phyloP scores from a whole-genome alignment of 192 early-diverging fungal species.

The Backusella parvicylindrica region DNA sequence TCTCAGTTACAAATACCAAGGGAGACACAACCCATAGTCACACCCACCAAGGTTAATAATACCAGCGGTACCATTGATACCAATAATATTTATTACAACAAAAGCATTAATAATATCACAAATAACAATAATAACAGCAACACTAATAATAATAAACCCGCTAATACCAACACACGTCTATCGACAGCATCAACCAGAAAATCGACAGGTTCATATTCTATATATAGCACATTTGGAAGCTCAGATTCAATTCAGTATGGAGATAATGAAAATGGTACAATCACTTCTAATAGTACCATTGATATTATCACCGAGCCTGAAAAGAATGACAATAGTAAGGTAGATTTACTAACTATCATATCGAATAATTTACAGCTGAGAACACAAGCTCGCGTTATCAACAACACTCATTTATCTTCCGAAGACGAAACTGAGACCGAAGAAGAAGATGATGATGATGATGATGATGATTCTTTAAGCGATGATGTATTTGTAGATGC shows the following conservation, averaged over 20 bases:
- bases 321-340: background rate
- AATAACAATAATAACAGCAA: background rate
- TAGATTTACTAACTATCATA: background rate
- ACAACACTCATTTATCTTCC: background rate
- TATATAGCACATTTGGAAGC: conserved; percentile 26
- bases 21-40: background rate
- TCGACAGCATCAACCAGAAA: conserved; percentile 19
- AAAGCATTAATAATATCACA: background rate
- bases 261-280: background rate
- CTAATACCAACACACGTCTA: background rate
- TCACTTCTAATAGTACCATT: background rate
- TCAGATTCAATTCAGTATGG: conserved; percentile 3
- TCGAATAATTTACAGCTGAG: background rate
- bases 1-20: background rate
- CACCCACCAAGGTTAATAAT: background rate
- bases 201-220: conserved; percentile 23
- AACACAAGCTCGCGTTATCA: background rate
- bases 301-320: background rate
- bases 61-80: background rate
- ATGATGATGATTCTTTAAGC: background rate
- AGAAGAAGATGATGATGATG: background rate
- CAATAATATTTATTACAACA: background rate
- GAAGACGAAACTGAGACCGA: conserved; percentile 19
- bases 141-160: background rate
- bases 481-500: conserved; percentile 36